Evolutionary conservation across 164 flowering plant genomes (phyloP).

Genomic region (Paratinospora sagittata): DNA sequence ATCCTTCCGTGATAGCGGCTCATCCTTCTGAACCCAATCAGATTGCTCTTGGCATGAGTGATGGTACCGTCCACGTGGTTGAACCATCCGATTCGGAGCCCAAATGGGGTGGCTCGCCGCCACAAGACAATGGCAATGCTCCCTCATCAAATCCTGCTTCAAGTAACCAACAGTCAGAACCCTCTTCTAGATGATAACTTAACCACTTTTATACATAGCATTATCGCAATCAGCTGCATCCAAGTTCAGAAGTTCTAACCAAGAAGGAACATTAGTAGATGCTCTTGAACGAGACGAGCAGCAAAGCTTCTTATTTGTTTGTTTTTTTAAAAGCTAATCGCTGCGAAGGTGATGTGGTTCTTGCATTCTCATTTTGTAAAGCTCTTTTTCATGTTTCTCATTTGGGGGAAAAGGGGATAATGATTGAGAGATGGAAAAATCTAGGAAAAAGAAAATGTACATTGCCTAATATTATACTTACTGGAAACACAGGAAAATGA

Average conservation of each 20-base stretch:
- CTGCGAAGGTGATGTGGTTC: not conserved
- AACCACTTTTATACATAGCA: not conserved
- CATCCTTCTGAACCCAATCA: slow-evolving; percentile 70
- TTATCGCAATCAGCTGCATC: not conserved
- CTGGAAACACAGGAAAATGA: not conserved
- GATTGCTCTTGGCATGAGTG: slow-evolving; percentile 69
- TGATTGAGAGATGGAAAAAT: no score
- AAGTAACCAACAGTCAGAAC: slow-evolving; percentile 55
- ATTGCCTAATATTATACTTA: not conserved
- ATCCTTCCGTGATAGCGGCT: slow-evolving; percentile 59
- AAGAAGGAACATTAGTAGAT: not conserved
- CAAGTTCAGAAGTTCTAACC: not conserved
- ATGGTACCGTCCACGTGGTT: slow-evolving; percentile 55
- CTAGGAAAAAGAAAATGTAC: not conserved
- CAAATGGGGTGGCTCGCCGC: slow-evolving; percentile 52
- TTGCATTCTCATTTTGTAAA: not conserved
- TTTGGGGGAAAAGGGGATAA: no score
- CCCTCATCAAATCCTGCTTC: slow-evolving; percentile 54
- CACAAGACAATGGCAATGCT: slow-evolving; percentile 49
- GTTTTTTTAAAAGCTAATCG: not conserved
- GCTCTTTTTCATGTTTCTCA: not conserved
- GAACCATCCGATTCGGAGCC: slow-evolving; percentile 54
- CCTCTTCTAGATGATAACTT: slow-evolving; percentile 39
- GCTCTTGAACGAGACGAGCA: not conserved
- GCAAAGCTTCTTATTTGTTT: not conserved